Evolutionary conservation across 1,139 yeast genomes (phyloP), one percentile per base, ranked within the genome.

Genomic region (Schizosaccharomyces versatilis): DNA sequence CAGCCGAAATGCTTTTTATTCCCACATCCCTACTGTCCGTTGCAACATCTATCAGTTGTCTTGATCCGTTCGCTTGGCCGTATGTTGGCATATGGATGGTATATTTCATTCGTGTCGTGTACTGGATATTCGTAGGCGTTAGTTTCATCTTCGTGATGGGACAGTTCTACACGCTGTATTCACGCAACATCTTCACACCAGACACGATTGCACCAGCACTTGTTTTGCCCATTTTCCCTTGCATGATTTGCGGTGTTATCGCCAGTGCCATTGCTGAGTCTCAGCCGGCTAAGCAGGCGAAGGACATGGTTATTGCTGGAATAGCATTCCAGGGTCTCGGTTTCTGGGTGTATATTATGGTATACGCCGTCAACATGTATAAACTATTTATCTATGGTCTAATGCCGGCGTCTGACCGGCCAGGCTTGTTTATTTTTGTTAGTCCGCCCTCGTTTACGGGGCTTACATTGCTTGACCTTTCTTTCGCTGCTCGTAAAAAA

Each of bases 251-350:
- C 7, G 56, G 56, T 24, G 52, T 53, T 14, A 44, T 52, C 19
- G 56, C 55, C 12, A 44, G 54, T n/a, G 52, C 52, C 38, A 47
- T 54, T 38, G 51, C 51, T 38, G 52, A 52, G 41, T 39, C 47
- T 9, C 54, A 51, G 32, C 41, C 52, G 15, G 17, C 56, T 6
- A 42, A n/a, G 39, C 52, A 51, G 14, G 56, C 54, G 12, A 51
- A 51, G 36, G 51, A 53, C 12, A 51, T 54, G 40, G 40, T 54
- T n/a, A 38, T 54, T 10, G 54, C 56, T 9, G 54, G 55, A 9
- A 52, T 54, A 15, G 52, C 53, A 42, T 47, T 54, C 14, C 56
- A 54, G n/a, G 54, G 56, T 8, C 54, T 54, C 5, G 56, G 56
- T n/a, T 54, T 51, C 51, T 51, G 54, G 54, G 15, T 54, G 9